Evolutionary conservation across 306 rosid species (phyloP).

Genomic region (Rosa chinensis): DNA sequence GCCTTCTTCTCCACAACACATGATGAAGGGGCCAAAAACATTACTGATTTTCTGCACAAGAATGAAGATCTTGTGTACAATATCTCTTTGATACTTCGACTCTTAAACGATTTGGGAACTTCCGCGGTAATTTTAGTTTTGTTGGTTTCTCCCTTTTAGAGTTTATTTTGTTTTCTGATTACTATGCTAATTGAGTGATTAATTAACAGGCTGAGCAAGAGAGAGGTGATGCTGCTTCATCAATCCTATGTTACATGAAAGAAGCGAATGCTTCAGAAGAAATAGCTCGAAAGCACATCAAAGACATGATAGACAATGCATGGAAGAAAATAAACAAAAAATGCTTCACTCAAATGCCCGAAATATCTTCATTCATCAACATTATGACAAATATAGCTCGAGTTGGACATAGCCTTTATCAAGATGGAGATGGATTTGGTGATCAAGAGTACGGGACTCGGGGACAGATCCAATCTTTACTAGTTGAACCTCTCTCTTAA

Average conservation of each 20-base stretch:
- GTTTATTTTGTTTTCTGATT: not conserved
- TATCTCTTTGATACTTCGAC: constrained; percentile 37
- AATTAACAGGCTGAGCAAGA: constrained; percentile 50
- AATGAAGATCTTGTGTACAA: constrained; percentile 26
- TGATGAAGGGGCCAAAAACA: constrained; percentile 20
- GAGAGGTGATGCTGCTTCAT: constrained; percentile 65
- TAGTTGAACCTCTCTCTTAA: constrained; percentile 39
- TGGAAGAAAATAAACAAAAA: constrained; percentile 47
- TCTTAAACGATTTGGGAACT: constrained; percentile 40
- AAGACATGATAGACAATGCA: constrained; percentile 30
- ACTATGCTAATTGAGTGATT: not conserved
- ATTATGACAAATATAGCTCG: constrained; percentile 44
- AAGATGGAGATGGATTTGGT: constrained; percentile 52
- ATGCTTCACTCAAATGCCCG: constrained; percentile 12
- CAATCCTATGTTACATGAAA: constrained; percentile 51
- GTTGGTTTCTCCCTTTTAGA: not conserved
- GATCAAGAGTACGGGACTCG: constrained; percentile 41
- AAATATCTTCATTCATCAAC: constrained; percentile 23
- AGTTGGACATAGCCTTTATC: constrained; percentile 47
- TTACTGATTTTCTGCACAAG: constrained; percentile 19
- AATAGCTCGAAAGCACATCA: constrained; percentile 34
- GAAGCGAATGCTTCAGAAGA: constrained; percentile 44
- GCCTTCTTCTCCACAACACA: constrained; percentile 31
- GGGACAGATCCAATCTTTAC: constrained; percentile 32
- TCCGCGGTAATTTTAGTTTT: constrained; percentile 15